phyloP scores from a whole-genome alignment of 1,284 basidiomycete genomes.

The Leccinum griseonigrum region DNA sequence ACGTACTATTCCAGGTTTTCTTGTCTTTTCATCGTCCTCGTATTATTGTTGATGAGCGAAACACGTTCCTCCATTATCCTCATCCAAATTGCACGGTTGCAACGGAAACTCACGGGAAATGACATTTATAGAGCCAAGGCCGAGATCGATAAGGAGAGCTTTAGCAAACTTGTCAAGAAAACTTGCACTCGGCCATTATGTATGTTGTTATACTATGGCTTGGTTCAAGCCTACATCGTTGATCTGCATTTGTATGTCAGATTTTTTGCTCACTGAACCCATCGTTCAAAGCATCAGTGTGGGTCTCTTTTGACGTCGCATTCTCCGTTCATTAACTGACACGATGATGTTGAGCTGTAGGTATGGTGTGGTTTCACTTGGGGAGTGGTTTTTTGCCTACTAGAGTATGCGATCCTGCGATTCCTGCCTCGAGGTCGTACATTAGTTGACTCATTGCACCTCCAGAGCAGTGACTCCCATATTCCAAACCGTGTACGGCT shows the following conservation, averaged over 20 bases:
- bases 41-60: conserved; percentile 55
- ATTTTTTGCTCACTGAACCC: conserved; percentile 71
- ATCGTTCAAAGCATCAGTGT: conserved; percentile 75
- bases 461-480: conserved; percentile 59
- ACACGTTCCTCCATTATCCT: conserved; percentile 64
- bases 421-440: neutral
- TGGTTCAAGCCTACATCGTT: neutral
- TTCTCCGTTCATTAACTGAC: neutral
- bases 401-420: conserved; percentile 59
- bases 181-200: conserved; percentile 69
- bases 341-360: conserved; percentile 34
- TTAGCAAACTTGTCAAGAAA: conserved; percentile 58
- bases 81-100: conserved; percentile 51
- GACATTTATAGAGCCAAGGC: conserved; percentile 56
- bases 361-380: conserved; percentile 76
- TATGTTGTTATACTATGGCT: conserved; percentile 38
- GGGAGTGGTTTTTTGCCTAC: conserved; percentile 72
- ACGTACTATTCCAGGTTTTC: conserved; percentile 38
- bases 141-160: conserved; percentile 58
- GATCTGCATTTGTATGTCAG: conserved; percentile 29
- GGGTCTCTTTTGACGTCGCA: conserved; percentile 17
- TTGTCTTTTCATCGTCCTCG: conserved; percentile 40
- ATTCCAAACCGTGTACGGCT: conserved; percentile 62
- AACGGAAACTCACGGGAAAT: conserved; percentile 63
- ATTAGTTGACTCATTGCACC: neutral